Evolutionary conservation across 2,329 filamentous ascomycete species (phyloP).

Genomic region (Pestalotiopsis sp.): DNA sequence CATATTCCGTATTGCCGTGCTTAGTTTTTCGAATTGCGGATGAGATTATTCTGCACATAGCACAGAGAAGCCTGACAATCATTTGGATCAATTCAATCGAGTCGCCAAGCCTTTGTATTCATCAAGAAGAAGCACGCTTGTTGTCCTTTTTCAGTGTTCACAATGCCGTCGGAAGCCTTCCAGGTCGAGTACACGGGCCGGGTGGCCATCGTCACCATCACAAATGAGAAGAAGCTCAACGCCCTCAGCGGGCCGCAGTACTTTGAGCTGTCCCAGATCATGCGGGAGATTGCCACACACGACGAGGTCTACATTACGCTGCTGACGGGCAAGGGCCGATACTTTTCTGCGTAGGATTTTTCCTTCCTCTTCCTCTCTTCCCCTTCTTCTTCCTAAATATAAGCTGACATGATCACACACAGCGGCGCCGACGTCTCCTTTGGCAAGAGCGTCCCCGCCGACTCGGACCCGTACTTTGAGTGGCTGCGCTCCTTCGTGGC

Average conservation of each 20-base stretch:
- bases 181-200: slow-evolving; percentile 67
- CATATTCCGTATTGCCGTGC: not conserved
- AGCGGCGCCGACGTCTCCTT: slow-evolving; percentile 81
- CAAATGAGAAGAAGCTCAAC: slow-evolving; percentile 85
- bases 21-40: not conserved
- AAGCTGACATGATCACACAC: slow-evolving; percentile 6
- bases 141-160: not conserved
- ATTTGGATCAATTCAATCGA: not conserved
- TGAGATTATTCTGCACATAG: not conserved
- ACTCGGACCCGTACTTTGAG: slow-evolving; percentile 45
- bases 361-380: slow-evolving; percentile 6
- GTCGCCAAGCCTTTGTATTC: too few relatives aligned
- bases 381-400: not conserved
- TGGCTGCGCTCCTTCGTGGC: slow-evolving; percentile 75
- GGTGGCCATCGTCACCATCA: slow-evolving; percentile 83
- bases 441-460: slow-evolving; percentile 20
- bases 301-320: slow-evolving; percentile 86
- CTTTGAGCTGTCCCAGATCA: slow-evolving; percentile 72
- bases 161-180: slow-evolving; percentile 33
- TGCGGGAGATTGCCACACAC: slow-evolving; percentile 77
- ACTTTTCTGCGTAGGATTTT: slow-evolving; percentile 79
- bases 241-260: slow-evolving; percentile 75
- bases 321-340: slow-evolving; percentile 79
- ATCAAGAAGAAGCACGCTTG: too few relatives aligned
- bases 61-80: too few relatives aligned